Evolutionary conservation across 2,329 filamentous ascomycete species (phyloP).

Genomic region (Curvularia eragrostidis): DNA sequence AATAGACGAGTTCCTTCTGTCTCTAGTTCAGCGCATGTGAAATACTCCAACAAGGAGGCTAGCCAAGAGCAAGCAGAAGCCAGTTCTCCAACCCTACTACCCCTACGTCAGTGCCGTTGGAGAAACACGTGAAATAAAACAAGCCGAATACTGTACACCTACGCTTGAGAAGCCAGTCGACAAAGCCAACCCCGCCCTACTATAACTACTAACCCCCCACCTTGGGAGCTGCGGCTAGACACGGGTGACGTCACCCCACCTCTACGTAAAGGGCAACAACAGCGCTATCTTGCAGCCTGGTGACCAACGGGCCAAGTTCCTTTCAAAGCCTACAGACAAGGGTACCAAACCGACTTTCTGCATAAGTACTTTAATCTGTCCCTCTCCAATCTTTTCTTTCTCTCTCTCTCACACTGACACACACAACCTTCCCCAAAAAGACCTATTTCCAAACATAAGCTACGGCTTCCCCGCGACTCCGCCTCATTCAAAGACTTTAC

Average conservation of each 20-base stretch:
- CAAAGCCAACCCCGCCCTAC: constrained; percentile 6
- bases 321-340: constrained; percentile 13
- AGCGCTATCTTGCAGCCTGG: constrained; percentile 21
- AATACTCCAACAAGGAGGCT: background rate
- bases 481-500: background rate
- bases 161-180: background rate
- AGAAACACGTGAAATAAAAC: background rate
- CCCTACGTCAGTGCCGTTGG: background rate
- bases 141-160: background rate
- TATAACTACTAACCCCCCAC: constrained; percentile 9
- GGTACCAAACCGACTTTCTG: constrained; percentile 10
- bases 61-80: background rate
- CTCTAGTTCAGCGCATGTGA: background rate
- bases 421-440: background rate
- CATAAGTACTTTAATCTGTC: constrained; percentile 21
- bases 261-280: constrained; percentile 10
- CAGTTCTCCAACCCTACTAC: background rate
- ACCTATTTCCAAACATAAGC: constrained; percentile 3
- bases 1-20: background rate
- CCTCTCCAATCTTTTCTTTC: background rate
- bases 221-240: constrained; percentile 16
- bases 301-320: constrained; percentile 27
- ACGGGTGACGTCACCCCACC: constrained; percentile 32
- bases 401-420: background rate
- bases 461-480: constrained; percentile 3